These are phyloP conservation scores for Xylariaceae sp. DNA, from an alignment of 2,329 filamentous ascomycete genomes.

Conservation along the genomic window DNA sequence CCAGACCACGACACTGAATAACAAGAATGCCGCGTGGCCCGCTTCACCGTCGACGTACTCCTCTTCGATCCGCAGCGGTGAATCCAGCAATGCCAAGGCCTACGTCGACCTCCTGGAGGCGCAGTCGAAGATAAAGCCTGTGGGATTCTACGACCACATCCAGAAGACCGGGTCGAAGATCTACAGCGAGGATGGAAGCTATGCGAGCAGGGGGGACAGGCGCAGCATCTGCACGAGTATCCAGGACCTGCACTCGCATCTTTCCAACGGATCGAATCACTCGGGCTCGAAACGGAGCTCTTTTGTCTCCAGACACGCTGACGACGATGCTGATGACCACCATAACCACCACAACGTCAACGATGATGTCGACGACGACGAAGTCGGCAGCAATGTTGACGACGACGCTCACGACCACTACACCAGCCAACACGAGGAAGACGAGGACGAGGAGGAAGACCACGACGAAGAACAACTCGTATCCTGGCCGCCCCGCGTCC, in stretches of 20 bases:
- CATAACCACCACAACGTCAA: constrained; percentile 1
- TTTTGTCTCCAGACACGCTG: constrained; percentile 5
- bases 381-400: background rate
- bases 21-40: constrained; percentile 21
- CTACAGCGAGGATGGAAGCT: constrained; percentile 53
- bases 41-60: constrained; percentile 28
- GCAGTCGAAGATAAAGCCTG: constrained; percentile 45
- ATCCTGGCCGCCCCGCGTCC: background rate
- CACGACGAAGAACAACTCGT: background rate
- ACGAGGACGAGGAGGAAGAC: background rate
- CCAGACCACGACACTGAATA: constrained; percentile 7
- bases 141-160: constrained; percentile 45
- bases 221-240: constrained; percentile 28
- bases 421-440: background rate
- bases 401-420: background rate
- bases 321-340: constrained; percentile 7
- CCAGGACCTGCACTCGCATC: constrained; percentile 35
- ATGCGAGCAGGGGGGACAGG: constrained; percentile 42
- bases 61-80: constrained; percentile 33
- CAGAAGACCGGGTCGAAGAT: constrained; percentile 47
- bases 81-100: constrained; percentile 24
- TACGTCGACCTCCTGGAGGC: constrained; percentile 55
- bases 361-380: background rate
- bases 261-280: constrained; percentile 11
- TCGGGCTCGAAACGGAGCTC: constrained; percentile 3